Percentiles rank a stretch among this genome's conserved stretches.
Evolutionary conservation across 2,329 filamentous ascomycete genomes (phyloP).

Genomic region (Pyricularia sp.): DNA sequence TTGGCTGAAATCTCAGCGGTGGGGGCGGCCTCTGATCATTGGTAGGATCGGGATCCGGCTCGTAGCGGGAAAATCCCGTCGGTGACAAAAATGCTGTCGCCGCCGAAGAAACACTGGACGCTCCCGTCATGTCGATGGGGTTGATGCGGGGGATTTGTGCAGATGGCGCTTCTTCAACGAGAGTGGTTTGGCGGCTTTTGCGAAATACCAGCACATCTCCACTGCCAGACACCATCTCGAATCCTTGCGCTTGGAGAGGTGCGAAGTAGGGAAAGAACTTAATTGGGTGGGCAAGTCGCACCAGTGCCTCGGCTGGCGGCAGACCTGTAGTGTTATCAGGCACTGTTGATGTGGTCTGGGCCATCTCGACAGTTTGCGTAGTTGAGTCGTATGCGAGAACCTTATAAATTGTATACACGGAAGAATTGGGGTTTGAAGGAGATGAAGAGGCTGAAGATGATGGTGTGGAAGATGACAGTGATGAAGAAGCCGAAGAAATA

Average conservation of each 20-base stretch:
- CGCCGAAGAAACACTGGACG: constrained; percentile 17
- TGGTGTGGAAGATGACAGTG: not conserved
- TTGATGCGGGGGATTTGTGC: constrained; percentile 25
- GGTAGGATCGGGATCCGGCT: constrained; percentile 23
- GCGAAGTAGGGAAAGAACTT: constrained; percentile 54
- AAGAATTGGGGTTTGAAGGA: constrained; percentile 9
- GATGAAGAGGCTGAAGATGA: not conserved
- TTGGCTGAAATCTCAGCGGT: constrained; percentile 15
- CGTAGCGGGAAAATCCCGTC: constrained; percentile 53
- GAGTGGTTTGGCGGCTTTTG: constrained; percentile 27
- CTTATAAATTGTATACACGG: constrained; percentile 35
- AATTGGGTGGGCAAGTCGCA: constrained; percentile 46
- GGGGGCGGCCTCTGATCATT: constrained; percentile 16
- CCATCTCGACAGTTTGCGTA: constrained; percentile 42
- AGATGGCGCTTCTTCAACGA: not conserved
- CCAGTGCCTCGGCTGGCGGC: constrained; percentile 46
- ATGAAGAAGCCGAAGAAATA: not conserved
- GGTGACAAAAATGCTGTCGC: constrained; percentile 50
- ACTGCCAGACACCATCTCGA: constrained; percentile 51
- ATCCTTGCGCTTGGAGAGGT: constrained; percentile 45
- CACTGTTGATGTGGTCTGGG: constrained; percentile 46
- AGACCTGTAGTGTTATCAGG: constrained; percentile 33
- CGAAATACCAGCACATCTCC: constrained; percentile 54
- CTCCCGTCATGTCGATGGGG: constrained; percentile 44
- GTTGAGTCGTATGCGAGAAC: constrained; percentile 52